These are phyloP conservation scores for Cytidiella melzeri DNA, from an alignment of 768 basidiomycete species.

Conservation along the genomic window DNA sequence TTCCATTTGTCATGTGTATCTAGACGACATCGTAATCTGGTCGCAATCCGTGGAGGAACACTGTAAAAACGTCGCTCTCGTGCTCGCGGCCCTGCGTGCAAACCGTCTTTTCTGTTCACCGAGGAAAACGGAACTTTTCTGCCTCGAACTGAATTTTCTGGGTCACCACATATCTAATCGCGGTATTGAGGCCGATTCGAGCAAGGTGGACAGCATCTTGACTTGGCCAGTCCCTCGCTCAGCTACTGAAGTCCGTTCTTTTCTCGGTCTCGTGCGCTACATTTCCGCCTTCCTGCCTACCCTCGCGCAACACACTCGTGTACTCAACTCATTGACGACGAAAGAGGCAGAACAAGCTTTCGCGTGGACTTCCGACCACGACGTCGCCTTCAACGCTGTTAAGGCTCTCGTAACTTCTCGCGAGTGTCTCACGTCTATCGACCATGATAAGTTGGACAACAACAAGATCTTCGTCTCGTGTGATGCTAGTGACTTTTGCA, in stretches of 20 bases:
- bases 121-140: constrained; percentile 27
- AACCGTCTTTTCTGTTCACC: constrained; percentile 27
- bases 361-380: constrained; percentile 22
- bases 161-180: constrained; percentile 21
- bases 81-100: constrained; percentile 24
- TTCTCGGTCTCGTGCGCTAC: constrained; percentile 27
- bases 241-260: constrained; percentile 17
- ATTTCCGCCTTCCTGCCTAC: constrained; percentile 24
- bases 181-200: constrained; percentile 23
- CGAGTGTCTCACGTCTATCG: constrained; percentile 24
- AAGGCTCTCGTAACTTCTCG: constrained; percentile 24
- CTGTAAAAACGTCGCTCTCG: constrained; percentile 19
- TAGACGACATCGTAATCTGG: too few relatives aligned
- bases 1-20: too few relatives aligned
- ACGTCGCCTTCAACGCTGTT: constrained; percentile 31
- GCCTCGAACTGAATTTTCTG: too few relatives aligned
- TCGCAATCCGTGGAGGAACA: constrained; percentile 24
- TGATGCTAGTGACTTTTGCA: constrained; percentile 26
- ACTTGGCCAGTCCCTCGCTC: constrained; percentile 23
- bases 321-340: constrained; percentile 23
- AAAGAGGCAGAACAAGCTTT: constrained; percentile 16
- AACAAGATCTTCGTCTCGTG: constrained; percentile 31
- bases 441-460: too few relatives aligned
- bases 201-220: too few relatives aligned
- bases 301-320: constrained; percentile 23